These are phyloP conservation scores for Arthrocladium fulminans DNA, from an alignment of 2,329 filamentous ascomycete species.

Conservation along the genomic window DNA sequence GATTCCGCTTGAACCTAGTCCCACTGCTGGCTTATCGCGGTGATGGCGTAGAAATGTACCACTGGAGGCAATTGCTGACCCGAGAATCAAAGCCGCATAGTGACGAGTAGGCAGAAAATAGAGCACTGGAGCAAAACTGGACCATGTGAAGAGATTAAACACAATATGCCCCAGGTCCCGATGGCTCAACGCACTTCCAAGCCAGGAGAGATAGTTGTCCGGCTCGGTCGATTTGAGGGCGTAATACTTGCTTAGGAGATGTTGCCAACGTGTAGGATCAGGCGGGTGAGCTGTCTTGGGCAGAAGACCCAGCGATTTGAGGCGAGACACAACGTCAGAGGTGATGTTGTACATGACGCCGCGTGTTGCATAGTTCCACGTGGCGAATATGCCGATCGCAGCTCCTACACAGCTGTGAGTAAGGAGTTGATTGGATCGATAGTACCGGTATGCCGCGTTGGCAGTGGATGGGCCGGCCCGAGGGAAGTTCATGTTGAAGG, in stretches of 20 bases:
- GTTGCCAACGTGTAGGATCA: background rate
- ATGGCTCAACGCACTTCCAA: background rate
- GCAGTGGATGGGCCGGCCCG: no score
- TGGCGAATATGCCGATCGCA: conserved; percentile 3
- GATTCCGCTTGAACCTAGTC: conserved; percentile 6
- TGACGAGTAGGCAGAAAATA: background rate
- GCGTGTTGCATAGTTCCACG: conserved; percentile 7
- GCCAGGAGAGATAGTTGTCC: background rate
- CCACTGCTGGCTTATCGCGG: background rate
- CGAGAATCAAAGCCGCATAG: conserved; percentile 3
- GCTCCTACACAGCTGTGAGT: conserved; percentile 3
- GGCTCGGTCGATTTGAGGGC: background rate
- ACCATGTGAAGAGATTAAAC: conserved; percentile 6
- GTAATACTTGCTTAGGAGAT: background rate
- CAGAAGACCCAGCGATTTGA: background rate
- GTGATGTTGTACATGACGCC: conserved; percentile 1
- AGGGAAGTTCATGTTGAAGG: no score
- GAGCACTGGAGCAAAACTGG: conserved; percentile 5
- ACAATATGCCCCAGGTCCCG: background rate
- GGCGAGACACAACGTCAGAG: background rate
- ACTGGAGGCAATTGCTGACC: background rate
- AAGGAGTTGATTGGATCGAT: background rate
- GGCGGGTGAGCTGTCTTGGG: background rate
- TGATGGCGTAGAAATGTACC: background rate
- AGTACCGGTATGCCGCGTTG: background rate